Evolutionary conservation across 2,329 filamentous ascomycete species (phyloP), one percentile per base, ranked within the genome.

Genomic region (Paradendryphiella salina): DNA sequence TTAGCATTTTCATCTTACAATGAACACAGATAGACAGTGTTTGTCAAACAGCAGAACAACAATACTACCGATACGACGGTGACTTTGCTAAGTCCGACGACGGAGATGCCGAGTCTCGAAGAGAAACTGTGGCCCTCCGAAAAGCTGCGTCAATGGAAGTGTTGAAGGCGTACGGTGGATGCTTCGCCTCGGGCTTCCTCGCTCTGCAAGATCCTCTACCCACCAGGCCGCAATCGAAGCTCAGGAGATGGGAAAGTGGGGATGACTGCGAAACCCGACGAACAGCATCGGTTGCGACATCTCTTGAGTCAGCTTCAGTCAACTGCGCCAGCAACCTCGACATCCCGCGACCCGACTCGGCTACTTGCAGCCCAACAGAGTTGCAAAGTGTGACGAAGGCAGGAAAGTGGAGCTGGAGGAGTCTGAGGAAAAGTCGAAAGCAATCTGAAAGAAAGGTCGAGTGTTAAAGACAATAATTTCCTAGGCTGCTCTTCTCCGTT

Each of bases 81-180:
- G 60, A 64, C 42, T 35, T 52, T 10, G 58, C 60, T 8, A 52
- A 58, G 14, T 64, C 63, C 5, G 63, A 61, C 13, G 66, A 69
- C 9, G 62, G 50, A 21, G 62, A 67, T 11, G 41, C 52, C 6
- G 52, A 61, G 34, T 52, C 51, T 13, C 54, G 50, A 41, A 52
- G 44, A 34, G 50, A 57, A 18, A 52, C 60, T 13, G 60, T 66
- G 26, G 63, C 61, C 9, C 40, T 67, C 32, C 55, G 60, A 32
- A 61, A 59, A 41, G 56, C 59, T 13, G 63, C 66, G 13, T 67
- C 65, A 3, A 20, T 65, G 41, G 66, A 71, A 14, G 67, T 63
- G 10, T 45, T 72, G 44, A 65, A 68, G 43, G 59, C 70, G 9
- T 73, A 73, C 35, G 59, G 60, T 10, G 68, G 69, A 9, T 63